A percentile compares a stretch with the other conserved stretches of the same genome.
These are phyloP conservation scores for Actinomucor elegans DNA, from an alignment of 371 early-diverging fungal genomes.

Conservation along the genomic window DNA sequence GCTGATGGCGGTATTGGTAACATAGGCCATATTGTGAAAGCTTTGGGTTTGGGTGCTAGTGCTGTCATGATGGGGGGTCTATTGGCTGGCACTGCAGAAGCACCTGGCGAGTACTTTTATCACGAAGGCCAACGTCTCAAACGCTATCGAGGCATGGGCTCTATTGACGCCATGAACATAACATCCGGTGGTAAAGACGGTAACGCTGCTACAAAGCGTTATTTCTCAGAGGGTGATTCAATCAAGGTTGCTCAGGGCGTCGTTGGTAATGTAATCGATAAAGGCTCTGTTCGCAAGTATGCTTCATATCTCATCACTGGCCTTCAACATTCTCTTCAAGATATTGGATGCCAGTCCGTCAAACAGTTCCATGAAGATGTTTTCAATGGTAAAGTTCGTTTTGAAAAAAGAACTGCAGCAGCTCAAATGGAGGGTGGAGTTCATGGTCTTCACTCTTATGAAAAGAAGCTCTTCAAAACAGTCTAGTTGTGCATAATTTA, in stretches of 20 bases:
- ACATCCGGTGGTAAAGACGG: slow-evolving; percentile 56
- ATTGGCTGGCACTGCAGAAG: slow-evolving; percentile 94
- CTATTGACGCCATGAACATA: slow-evolving; percentile 94
- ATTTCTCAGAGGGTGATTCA: slow-evolving; percentile 91
- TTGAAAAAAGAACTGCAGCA: slow-evolving; percentile 92
- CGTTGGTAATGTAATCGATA: slow-evolving; percentile 93
- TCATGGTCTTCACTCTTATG: slow-evolving; percentile 87
- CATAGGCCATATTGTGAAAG: slow-evolving; percentile 97
- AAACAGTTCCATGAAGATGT: slow-evolving; percentile 67
- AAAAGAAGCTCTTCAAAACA: slow-evolving; percentile 83
- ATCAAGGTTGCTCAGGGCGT: slow-evolving; percentile 99
- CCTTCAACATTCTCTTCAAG: slow-evolving; percentile 95
- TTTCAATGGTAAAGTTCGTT: slow-evolving; percentile 73
- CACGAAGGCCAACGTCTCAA: slow-evolving; percentile 96
- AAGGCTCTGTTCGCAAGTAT: slow-evolving; percentile 93
- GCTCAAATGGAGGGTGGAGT: slow-evolving; percentile 97
- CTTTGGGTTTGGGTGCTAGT: slow-evolving; percentile 91
- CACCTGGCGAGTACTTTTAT: slow-evolving; percentile 98
- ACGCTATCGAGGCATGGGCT: slow-evolving; percentile 98
- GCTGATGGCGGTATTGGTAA: slow-evolving; percentile 97
- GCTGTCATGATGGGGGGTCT: slow-evolving; percentile 98
- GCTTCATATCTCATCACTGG: slow-evolving; percentile 88
- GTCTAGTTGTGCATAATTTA: too few relatives aligned
- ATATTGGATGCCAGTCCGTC: slow-evolving; percentile 82
- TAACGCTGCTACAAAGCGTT: slow-evolving; percentile 87